A percentile compares a stretch with the other conserved stretches of the same genome.
phyloP scores from a whole-genome alignment of 208 protist species.

The Vickermania ingenoplastis region DNA sequence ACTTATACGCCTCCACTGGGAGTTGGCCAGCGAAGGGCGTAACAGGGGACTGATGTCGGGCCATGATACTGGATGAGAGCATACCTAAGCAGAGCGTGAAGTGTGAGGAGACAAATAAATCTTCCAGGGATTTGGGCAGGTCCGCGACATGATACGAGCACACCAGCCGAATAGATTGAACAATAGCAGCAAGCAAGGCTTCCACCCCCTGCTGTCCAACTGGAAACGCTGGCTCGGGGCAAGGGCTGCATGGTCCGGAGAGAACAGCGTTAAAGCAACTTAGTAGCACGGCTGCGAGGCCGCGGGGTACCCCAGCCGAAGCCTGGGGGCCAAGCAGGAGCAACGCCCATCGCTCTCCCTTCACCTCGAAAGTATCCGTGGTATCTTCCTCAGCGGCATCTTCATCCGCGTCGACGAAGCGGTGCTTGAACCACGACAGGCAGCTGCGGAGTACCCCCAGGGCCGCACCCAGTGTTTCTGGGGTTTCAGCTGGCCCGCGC shows the following conservation, averaged over 20 bases:
- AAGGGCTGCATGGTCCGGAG: too few species aligned
- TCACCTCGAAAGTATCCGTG: constrained; percentile 31
- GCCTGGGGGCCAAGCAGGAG: constrained; percentile 23
- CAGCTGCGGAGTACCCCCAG: constrained; percentile 25
- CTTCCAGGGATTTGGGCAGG: not conserved
- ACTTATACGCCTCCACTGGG: not conserved
- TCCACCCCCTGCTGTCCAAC: not conserved
- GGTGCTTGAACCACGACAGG: constrained; percentile 65
- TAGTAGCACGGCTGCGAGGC: not conserved
- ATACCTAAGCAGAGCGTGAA: constrained; percentile 23
- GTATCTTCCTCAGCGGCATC: constrained; percentile 24
- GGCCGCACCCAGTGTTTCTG: constrained; percentile 16
- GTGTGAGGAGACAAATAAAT: constrained; percentile 14
- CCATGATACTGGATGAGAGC: constrained; percentile 16
- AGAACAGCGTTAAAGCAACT: not conserved
- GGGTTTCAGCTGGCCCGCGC: constrained; percentile 6
- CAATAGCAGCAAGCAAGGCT: not conserved
- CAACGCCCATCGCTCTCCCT: constrained; percentile 32
- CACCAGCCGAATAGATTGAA: not conserved
- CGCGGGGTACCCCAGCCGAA: not conserved
- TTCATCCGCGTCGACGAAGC: constrained; percentile 72
- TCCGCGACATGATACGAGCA: not conserved
- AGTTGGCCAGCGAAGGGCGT: too few species aligned
- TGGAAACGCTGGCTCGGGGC: too few species aligned
- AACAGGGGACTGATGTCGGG: constrained; percentile 5